Evolutionary conservation across 169 alveolate genomes (phyloP).

Genomic region (Plasmodium blacklocki): DNA sequence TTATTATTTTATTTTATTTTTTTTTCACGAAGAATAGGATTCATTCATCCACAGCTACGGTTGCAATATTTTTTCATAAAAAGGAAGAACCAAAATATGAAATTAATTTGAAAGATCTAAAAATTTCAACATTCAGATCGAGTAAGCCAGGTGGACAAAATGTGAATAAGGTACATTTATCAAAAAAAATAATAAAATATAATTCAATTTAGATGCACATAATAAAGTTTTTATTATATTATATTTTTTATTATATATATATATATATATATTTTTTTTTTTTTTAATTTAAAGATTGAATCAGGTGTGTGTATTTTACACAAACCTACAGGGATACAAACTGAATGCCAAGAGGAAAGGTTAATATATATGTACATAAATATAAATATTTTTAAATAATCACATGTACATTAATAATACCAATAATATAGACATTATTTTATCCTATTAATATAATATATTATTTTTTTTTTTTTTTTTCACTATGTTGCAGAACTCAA

Average conservation of each 20-base stretch:
- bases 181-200: background rate
- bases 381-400: background rate
- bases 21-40: conserved; percentile 77
- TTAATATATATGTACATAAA: conserved; percentile 4
- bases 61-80: conserved; percentile 81
- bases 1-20: background rate
- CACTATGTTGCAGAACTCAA: conserved; percentile 39
- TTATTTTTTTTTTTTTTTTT: background rate
- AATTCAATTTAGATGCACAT: conserved; percentile 10
- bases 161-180: conserved; percentile 83
- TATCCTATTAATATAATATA: background rate
- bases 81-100: conserved; percentile 31
- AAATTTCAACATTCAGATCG: conserved; percentile 84
- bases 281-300: conserved; percentile 19
- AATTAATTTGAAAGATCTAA: conserved; percentile 81
- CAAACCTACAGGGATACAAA: conserved; percentile 32
- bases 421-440: background rate
- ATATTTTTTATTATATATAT: background rate
- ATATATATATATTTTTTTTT: too few relatives aligned
- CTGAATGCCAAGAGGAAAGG: conserved; percentile 71
- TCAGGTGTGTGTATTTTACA: conserved; percentile 62
- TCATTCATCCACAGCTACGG: conserved; percentile 88
- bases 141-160: conserved; percentile 88
- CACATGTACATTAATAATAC: background rate
- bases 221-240: background rate